Evolutionary conservation across 2,329 filamentous ascomycete species (phyloP).

Genomic region (Stagonosporopsis vannaccii): DNA sequence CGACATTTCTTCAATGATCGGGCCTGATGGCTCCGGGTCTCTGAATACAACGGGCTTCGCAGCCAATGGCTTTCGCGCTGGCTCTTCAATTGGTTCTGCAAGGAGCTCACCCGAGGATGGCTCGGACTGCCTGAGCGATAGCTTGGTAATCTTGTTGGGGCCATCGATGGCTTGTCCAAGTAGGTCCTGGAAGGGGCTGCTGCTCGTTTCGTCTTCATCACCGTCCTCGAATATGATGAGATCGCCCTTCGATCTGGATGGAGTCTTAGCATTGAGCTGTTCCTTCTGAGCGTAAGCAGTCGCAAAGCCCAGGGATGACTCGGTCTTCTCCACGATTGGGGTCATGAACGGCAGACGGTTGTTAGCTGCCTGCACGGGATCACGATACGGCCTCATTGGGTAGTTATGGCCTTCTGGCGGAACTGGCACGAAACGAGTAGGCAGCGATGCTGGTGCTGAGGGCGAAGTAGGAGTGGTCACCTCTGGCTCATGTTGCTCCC

Average conservation of each 20-base stretch:
- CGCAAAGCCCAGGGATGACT: slow-evolving; percentile 74
- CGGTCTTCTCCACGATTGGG: slow-evolving; percentile 94
- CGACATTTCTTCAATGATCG: slow-evolving; percentile 80
- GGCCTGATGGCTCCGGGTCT: slow-evolving; percentile 62
- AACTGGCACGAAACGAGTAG: slow-evolving; percentile 75
- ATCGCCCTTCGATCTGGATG: slow-evolving; percentile 65
- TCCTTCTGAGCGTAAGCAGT: slow-evolving; percentile 60
- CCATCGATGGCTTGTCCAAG: slow-evolving; percentile 58
- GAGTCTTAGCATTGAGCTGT: slow-evolving; percentile 75
- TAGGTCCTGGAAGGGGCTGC: slow-evolving; percentile 77
- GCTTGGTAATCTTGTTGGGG: slow-evolving; percentile 57
- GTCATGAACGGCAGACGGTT: slow-evolving; percentile 98
- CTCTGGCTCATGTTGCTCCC: slow-evolving; percentile 47
- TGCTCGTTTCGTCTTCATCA: slow-evolving; percentile 57
- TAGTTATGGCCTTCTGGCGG: slow-evolving; percentile 87
- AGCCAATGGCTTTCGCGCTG: slow-evolving; percentile 26
- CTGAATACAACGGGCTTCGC: slow-evolving; percentile 51
- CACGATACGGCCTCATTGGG: slow-evolving; percentile 79
- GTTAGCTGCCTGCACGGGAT: slow-evolving; percentile 80
- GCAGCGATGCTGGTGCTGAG: slow-evolving; percentile 45
- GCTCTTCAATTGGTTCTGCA: slow-evolving; percentile 14
- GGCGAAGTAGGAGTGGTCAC: slow-evolving; percentile 59
- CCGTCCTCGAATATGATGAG: slow-evolving; percentile 50
- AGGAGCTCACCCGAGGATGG: slow-evolving; percentile 33
- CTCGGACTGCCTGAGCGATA: slow-evolving; percentile 58